phyloP scores from a whole-genome alignment of 2,329 filamentous ascomycete genomes.

The Aspergillus pseudonomiae region DNA sequence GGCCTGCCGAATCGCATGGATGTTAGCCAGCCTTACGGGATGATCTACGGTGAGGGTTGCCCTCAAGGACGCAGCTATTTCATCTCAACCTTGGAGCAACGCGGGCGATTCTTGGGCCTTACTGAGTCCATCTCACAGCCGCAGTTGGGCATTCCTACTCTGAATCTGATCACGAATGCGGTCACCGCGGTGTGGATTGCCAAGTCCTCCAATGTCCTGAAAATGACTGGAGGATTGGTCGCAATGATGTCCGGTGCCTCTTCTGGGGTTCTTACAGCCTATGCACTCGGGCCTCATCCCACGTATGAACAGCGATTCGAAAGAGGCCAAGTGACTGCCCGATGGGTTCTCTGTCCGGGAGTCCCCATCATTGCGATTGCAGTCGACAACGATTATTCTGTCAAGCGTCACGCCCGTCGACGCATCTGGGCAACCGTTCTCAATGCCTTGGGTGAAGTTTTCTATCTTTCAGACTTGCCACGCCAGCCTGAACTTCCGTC shows the following conservation, averaged over 20 bases:
- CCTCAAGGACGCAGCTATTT: conserved; percentile 82
- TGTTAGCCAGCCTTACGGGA: conserved; percentile 80
- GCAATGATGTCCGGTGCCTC: conserved; percentile 85
- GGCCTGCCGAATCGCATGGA: conserved; percentile 87
- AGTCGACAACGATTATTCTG: conserved; percentile 80
- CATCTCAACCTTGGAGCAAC: conserved; percentile 71
- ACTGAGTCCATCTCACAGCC: conserved; percentile 64
- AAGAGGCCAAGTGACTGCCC: conserved; percentile 79
- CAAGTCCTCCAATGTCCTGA: conserved; percentile 73
- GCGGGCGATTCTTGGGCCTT: conserved; percentile 72
- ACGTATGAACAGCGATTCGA: conserved; percentile 65
- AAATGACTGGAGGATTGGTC: conserved; percentile 73
- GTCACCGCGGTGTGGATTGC: conserved; percentile 87
- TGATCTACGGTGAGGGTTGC: conserved; percentile 82
- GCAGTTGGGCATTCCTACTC: conserved; percentile 73
- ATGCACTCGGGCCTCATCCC: conserved; percentile 68
- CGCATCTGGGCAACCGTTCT: conserved; percentile 90
- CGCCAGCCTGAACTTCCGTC: conserved; percentile 55
- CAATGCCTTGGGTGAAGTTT: conserved; percentile 91
- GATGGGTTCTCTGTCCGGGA: conserved; percentile 88
- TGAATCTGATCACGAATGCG: conserved; percentile 70
- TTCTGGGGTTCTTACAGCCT: conserved; percentile 78
- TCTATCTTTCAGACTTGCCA: conserved; percentile 76
- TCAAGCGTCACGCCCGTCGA: conserved; percentile 67
- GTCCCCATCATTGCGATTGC: conserved; percentile 85